Percentiles rank a stretch among this genome's conserved stretches.
These are phyloP conservation scores for Acephala macrosclerotiorum DNA, from an alignment of 2,329 filamentous ascomycete genomes.

Conservation along the genomic window DNA sequence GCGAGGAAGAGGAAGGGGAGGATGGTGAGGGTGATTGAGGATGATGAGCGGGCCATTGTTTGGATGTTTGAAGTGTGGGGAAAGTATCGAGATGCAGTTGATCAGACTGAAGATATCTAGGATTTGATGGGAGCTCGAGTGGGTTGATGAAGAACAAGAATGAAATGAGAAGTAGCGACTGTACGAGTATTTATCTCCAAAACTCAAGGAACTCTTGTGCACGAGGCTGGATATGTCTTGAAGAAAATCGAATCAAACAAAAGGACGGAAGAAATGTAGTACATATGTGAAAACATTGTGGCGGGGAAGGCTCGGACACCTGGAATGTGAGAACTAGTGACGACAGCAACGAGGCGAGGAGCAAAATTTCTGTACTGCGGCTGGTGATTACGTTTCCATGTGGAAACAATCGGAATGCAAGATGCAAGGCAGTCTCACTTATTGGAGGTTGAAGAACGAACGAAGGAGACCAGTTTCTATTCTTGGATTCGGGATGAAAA, in stretches of 20 bases:
- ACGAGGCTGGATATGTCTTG: conserved; percentile 1
- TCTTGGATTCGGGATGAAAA: neutral
- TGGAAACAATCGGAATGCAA: conserved; percentile 1
- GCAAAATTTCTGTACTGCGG: neutral
- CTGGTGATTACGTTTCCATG: neutral
- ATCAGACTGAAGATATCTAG: neutral
- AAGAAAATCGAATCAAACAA: neutral
- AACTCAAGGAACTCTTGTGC: neutral
- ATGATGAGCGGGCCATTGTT: conserved; percentile 21
- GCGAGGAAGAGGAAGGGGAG: conserved; percentile 11
- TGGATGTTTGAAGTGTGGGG: neutral
- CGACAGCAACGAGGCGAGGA: conserved; percentile 3
- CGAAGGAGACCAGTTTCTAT: neutral
- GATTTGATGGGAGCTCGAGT: neutral
- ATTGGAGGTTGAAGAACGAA: neutral
- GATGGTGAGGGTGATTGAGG: conserved; percentile 7
- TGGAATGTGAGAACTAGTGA: conserved; percentile 8
- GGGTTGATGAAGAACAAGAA: neutral
- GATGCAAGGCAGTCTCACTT: neutral
- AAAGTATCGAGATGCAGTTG: neutral
- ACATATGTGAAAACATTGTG: conserved; percentile 10
- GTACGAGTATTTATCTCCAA: neutral
- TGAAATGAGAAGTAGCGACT: conserved; percentile 7
- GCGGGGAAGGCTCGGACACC: neutral
- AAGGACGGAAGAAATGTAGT: neutral